Evolutionary conservation across 2,329 filamentous ascomycete genomes (phyloP), one percentile per base, ranked within the genome.

Genomic region (Ascochyta rabiei): DNA sequence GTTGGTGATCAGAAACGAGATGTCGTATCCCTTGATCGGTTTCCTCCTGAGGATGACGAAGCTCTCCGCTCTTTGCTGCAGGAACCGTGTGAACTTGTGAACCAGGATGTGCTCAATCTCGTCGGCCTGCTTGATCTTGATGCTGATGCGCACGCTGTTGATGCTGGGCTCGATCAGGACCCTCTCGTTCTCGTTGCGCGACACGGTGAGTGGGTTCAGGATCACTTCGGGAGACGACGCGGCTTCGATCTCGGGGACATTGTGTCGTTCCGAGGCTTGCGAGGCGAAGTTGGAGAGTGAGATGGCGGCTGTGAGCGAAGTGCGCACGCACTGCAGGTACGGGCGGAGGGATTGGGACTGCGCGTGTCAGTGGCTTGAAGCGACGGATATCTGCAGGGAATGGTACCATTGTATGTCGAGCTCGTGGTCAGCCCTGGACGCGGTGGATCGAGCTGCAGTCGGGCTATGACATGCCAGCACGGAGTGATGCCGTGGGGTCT

Each of bases 71-170:
- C 93, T 84, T 80, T 97, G 93, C 34, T 91, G 97, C 79, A 99
- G 80, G 83, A 99, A 99, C 52, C 95, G 85, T 35, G 93, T 96
- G 72, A 99, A 98, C 79, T 99, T 99, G 81, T 98, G 95, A 62
- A 99, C 95, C 59, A 99, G 81, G 62, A 99, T 98, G 75, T 96
- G 86, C 78, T 99, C 95, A 70, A 98, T 99, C 81, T 99, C 95
- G 77, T 99, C 95, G 59, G 95, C 95, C 82, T 99, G 95, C 81
- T 99, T 99, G 78, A 99, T 97, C 82, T 93, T 91, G 81, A 99
- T 96, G 84, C 91, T 96, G 72, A 99, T 90, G 67, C 95, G 89
- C 66, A 99, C 90, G 66, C 90, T 96, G 84, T 99, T 99, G 80
- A 98, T 89, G 76, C 90, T 95, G 48, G 95, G 93, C 80, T 98